Base-by-base conservation (phyloP, 306 rosid genomes). In the Morella rubra region DNA sequence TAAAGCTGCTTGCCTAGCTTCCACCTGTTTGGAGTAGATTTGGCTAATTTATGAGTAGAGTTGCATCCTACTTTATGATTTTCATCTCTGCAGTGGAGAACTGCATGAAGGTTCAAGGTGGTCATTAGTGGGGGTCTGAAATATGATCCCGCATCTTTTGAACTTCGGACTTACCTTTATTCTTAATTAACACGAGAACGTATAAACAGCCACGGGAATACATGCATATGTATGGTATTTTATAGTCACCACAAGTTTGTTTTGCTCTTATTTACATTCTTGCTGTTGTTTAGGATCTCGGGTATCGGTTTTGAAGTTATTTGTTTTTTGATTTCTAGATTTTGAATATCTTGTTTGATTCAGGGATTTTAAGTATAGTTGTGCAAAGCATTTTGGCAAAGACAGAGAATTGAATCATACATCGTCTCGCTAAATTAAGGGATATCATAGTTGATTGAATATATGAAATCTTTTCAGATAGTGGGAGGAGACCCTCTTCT, bases 401-500 rank as follows among this genome's bases (percentile, higher is more conserved):
- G 32, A 27, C 32, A 27, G 1, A 27, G 32, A 27, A 27, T 27
- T 27, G 32, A 27, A 2, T 27, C 32, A 27, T 27, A 1, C 32
- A 27, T 27, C 32, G 2, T 27, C 32, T 27, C 32, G 32, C 37
- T 32, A 32, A 27, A 32, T 32, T 2, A 32, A 32, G 37, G 37
- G 37, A 32, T 32, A 32, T 2, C 37, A 32, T 32, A 32, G 37
- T 32, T 32, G 37, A 42, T 37, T 66, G 50, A 49, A 49, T 49
- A 49, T 11, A 71, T 71, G 50, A 46, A 69, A 7, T 58, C 41
- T 62, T 81, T 87, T 71, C 84, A 94, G 98, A 84, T 89, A 76
- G 86, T 59, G 72, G 98, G 97, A 80, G 95, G 98, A 73, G 93
- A 94, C 60, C 96, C 98, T 32, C 92, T 94, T 81, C 93, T 94